Base-by-base conservation (phyloP, 2,329 filamentous ascomycete genomes). In the Botryotinia globosa region DNA sequence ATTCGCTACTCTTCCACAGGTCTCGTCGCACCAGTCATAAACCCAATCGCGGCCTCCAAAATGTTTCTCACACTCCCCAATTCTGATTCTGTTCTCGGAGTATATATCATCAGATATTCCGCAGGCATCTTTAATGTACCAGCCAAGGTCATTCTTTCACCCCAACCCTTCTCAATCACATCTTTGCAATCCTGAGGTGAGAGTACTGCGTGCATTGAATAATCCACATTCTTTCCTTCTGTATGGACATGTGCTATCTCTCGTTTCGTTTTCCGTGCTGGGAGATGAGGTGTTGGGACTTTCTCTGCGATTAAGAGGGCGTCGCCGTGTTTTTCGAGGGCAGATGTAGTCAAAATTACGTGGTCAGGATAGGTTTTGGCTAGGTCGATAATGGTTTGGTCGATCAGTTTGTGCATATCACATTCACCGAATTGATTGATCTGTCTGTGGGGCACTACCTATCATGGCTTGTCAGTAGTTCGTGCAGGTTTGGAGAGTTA, bases 161-260 rank as follows among this genome's bases (percentile, higher is more conserved):
- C 77, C 77, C 77, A 78, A 64, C 74, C 73, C 66, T 75, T 76
- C n/a, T 58, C 62, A 54, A 78, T 78, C 6, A 77, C 75, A 22
- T 77, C 75, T 64, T 78, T 78, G 58, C 74, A 77, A 74, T 78
- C 77, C 4, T n/a, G 44, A 9, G 77, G 77, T 48, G 75, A 75
- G 7, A 78, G 45, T 37, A 71, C 74, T n/a, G 76, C n/a, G 68
- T 78, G 77, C 42, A 78, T 48, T 14, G 75, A 78, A 67, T 76
- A 75, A 20, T 77, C 76, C 25, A 75, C 74, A 69, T 69, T 73
- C 10, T 75, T 74, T n/a, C 61, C 67, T 16, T 69, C 76, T 25
- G 72, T 64, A 72, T 78, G 77, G 9, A 78, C 74, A 54, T 77
- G 76, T 29, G 75, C 76, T 44, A 78, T 77, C 42, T 78, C 77